Percentiles rank a stretch among this genome's conserved stretches.
These are phyloP conservation scores for Thalassiosira profunda DNA, from an alignment of 108 stramenopile species.

Conservation along the genomic window DNA sequence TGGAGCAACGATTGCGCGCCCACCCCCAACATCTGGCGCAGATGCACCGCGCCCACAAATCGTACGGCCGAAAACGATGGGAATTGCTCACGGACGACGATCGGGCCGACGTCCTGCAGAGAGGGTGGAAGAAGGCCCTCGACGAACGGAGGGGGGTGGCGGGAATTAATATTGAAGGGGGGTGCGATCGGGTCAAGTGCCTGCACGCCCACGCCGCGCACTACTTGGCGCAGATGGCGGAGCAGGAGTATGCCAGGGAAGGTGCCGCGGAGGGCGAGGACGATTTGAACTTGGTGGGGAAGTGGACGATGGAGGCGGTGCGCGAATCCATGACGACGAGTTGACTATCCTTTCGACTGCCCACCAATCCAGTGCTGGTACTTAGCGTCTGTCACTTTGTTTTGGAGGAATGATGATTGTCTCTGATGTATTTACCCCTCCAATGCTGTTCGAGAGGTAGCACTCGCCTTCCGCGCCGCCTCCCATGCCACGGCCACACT, in stretches of 20 bases:
- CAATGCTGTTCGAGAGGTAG: too few species aligned
- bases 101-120: constrained; percentile 30
- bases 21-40: constrained; percentile 36
- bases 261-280: constrained; percentile 48
- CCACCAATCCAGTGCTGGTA: too few species aligned
- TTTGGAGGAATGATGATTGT: too few species aligned
- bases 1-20: constrained; percentile 45
- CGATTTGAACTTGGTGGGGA: constrained; percentile 77
- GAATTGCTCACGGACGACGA: constrained; percentile 55
- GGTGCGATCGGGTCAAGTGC: constrained; percentile 71
- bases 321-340: too few species aligned
- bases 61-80: constrained; percentile 66
- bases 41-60: constrained; percentile 78
- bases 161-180: constrained; percentile 57
- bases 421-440: too few species aligned
- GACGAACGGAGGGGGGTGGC: constrained; percentile 70
- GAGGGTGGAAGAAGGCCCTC: constrained; percentile 55
- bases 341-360: too few species aligned
- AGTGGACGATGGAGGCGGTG: constrained; percentile 76
- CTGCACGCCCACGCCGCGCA: constrained; percentile 89
- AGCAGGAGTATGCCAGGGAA: constrained; percentile 47
- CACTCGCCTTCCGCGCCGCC: too few species aligned
- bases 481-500: too few species aligned
- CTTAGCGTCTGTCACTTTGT: too few species aligned
- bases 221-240: constrained; percentile 60